These are phyloP conservation scores for Lepraria neglecta DNA, from an alignment of 495 filamentous ascomycete species.

Conservation along the genomic window DNA sequence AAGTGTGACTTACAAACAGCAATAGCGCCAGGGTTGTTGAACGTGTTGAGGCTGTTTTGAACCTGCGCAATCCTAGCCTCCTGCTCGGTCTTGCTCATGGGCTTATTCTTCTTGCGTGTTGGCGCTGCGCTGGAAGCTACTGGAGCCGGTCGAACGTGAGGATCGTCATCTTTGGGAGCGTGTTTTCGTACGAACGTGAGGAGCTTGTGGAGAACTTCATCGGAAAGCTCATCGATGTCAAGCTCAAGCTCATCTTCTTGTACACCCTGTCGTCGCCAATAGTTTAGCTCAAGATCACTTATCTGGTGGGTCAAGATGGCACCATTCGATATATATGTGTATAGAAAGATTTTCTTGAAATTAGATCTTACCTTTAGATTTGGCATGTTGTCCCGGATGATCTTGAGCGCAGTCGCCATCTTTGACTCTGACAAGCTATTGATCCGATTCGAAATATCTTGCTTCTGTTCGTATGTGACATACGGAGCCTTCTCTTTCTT, in stretches of 20 bases:
- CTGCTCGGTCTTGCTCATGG: slow-evolving; percentile 92
- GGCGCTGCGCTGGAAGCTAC: slow-evolving; percentile 42
- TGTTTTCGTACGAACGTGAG: slow-evolving; percentile 68
- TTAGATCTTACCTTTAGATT: slow-evolving; percentile 54
- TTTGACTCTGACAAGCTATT: slow-evolving; percentile 63
- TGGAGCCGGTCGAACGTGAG: slow-evolving; percentile 35
- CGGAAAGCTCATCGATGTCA: slow-evolving; percentile 78
- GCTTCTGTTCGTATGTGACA: slow-evolving; percentile 72
- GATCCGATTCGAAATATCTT: slow-evolving; percentile 76
- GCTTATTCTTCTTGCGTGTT: slow-evolving; percentile 89
- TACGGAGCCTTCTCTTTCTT: slow-evolving; percentile 47
- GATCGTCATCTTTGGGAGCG: slow-evolving; percentile 49
- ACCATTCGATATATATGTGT: slow-evolving; percentile 5
- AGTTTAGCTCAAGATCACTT: slow-evolving; percentile 22
- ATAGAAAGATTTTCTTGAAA: not conserved
- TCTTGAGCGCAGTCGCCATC: slow-evolving; percentile 72
- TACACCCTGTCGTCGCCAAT: slow-evolving; percentile 50
- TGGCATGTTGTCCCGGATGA: slow-evolving; percentile 83
- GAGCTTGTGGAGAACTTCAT: slow-evolving; percentile 66
- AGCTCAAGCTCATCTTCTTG: slow-evolving; percentile 84
- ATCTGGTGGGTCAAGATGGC: slow-evolving; percentile 10
- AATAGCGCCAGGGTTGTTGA: slow-evolving; percentile 36
- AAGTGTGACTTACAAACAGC: slow-evolving; percentile 18
- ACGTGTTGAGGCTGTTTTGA: slow-evolving; percentile 49
- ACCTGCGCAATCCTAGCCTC: slow-evolving; percentile 80